Percentiles rank a stretch among this genome's conserved stretches.
Evolutionary conservation across 78 protist genomes (phyloP).

Genomic region (Trichosphaerium sp.): DNA sequence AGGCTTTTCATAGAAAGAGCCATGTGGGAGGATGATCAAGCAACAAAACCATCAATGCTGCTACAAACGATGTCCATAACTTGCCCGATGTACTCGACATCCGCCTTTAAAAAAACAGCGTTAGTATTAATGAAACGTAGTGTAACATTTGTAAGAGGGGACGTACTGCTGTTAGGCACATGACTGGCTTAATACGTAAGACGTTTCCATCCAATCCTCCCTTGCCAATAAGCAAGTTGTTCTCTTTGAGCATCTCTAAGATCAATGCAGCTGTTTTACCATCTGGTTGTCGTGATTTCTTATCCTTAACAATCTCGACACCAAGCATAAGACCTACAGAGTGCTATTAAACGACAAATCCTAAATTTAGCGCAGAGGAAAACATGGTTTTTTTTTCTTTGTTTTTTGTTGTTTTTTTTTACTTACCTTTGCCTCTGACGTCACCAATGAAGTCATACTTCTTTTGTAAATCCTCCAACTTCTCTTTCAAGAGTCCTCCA

Average conservation of each 20-base stretch:
- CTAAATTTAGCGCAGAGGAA: too few relatives aligned
- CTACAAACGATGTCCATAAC: too few relatives aligned
- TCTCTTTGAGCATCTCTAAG: not conserved
- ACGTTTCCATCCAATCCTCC: constrained; percentile 39
- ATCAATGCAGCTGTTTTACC: not conserved
- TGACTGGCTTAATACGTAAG: constrained; percentile 51
- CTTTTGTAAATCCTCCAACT: not conserved
- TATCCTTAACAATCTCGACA: constrained; percentile 58
- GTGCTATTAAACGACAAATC: too few relatives aligned
- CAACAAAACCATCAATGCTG: too few relatives aligned
- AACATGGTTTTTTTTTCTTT: too few relatives aligned
- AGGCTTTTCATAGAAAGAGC: too few relatives aligned
- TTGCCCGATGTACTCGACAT: constrained; percentile 4
- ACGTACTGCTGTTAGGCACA: constrained; percentile 24
- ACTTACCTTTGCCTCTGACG: constrained; percentile 70
- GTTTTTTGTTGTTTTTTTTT: too few relatives aligned
- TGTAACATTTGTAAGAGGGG: too few relatives aligned
- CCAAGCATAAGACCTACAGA: constrained; percentile 76
- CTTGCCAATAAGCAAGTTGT: constrained; percentile 26
- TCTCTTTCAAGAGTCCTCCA: not conserved
- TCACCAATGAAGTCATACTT: constrained; percentile 43
- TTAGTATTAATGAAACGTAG: too few relatives aligned
- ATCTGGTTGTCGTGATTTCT: constrained; percentile 1
- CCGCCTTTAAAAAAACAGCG: too few relatives aligned
- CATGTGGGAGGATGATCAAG: too few relatives aligned